These are phyloP conservation scores for Diaporthe batatas DNA, from an alignment of 2,329 filamentous ascomycete genomes.

Conservation along the genomic window DNA sequence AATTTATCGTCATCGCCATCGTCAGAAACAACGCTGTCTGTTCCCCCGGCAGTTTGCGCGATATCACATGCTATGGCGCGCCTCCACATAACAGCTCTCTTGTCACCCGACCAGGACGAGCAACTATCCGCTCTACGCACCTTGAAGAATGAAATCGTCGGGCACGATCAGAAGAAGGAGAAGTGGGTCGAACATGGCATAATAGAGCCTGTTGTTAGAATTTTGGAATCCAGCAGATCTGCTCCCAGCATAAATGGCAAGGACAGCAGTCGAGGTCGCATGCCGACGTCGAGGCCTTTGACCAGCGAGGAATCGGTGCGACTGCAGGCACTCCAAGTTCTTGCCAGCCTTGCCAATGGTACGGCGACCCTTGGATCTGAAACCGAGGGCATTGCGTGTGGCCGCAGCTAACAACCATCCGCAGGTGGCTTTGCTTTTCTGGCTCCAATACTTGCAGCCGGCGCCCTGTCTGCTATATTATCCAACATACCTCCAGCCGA, in stretches of 20 bases:
- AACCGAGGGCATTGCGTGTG: background rate
- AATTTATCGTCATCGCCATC: background rate
- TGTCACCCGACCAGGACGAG: slow-evolving; percentile 64
- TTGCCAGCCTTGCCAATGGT: slow-evolving; percentile 89
- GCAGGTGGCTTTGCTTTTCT: slow-evolving; percentile 86
- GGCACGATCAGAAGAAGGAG: slow-evolving; percentile 89
- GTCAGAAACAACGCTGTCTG: background rate
- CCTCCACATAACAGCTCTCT: slow-evolving; percentile 64
- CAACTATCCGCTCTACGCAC: slow-evolving; percentile 73
- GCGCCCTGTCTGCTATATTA: slow-evolving; percentile 77
- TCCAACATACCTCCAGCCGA: slow-evolving; percentile 75
- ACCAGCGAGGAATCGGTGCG: slow-evolving; percentile 76
- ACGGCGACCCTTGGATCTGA: slow-evolving; percentile 48
- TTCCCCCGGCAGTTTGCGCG: background rate
- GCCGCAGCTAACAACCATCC: slow-evolving; percentile 36
- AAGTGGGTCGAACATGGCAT: slow-evolving; percentile 79
- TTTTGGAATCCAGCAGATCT: slow-evolving; percentile 55
- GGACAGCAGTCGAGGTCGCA: slow-evolving; percentile 51
- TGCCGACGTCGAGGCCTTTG: slow-evolving; percentile 55
- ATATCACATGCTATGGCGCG: slow-evolving; percentile 63
- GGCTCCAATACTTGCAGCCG: slow-evolving; percentile 76
- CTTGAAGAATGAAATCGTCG: slow-evolving; percentile 91
- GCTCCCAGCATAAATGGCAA: slow-evolving; percentile 55
- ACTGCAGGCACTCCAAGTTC: slow-evolving; percentile 85
- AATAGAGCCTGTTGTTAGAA: slow-evolving; percentile 68